Conservation (phyloP, 2,329 filamentous ascomycete genomes). For the Alternaria consortialis region DNA sequence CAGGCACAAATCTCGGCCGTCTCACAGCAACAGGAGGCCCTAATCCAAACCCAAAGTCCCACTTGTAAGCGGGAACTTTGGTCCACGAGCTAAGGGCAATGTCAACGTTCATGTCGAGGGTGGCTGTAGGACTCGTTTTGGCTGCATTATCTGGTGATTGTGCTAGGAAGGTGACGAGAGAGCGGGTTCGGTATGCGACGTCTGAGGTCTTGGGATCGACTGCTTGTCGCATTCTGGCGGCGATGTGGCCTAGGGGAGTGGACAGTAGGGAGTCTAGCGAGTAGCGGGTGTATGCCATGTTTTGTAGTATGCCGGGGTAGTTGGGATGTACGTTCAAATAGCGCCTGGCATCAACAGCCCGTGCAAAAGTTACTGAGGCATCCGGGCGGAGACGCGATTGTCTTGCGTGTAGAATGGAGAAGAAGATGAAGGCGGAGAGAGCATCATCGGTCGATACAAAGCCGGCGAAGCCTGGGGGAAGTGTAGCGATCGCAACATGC, state of each 20-base stretch:
- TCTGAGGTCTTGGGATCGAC: neutral
- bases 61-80: conserved; percentile 55
- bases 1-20: conserved; percentile 57
- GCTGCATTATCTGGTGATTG: conserved; percentile 48
- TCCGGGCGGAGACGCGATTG: conserved; percentile 42
- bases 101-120: conserved; percentile 41
- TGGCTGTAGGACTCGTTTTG: conserved; percentile 44
- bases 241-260: conserved; percentile 37
- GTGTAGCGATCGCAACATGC: conserved; percentile 39
- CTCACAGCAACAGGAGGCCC: conserved; percentile 60
- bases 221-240: neutral
- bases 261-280: conserved; percentile 39
- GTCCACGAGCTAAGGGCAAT: conserved; percentile 66
- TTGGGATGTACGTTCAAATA: conserved; percentile 53
- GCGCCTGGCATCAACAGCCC: conserved; percentile 60
- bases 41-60: conserved; percentile 60
- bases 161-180: conserved; percentile 54
- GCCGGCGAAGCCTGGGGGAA: conserved; percentile 14
- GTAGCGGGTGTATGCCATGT: conserved; percentile 55
- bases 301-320: conserved; percentile 62
- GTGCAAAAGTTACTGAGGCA: conserved; percentile 50
- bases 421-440: conserved; percentile 63
- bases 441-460: conserved; percentile 66
- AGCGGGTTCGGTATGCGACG: conserved; percentile 26
- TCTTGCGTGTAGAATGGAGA: conserved; percentile 55